Base-by-base conservation (phyloP, 1,284 basidiomycete genomes). In the Megacollybia platyphylla region DNA sequence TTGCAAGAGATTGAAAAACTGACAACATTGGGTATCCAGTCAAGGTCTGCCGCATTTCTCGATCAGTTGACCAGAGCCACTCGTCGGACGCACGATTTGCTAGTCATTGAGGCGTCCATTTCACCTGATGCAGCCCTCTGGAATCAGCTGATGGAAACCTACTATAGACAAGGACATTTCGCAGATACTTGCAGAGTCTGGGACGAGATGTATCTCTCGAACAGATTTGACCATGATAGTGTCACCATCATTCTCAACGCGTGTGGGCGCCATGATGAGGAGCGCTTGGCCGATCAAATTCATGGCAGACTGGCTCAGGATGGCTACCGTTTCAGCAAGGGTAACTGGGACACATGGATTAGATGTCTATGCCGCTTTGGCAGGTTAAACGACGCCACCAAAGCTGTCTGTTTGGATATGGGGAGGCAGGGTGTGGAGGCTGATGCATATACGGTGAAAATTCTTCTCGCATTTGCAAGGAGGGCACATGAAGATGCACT, bases 121-220 rank as follows among this genome's bases (percentile, higher is more conserved):
- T 71, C 76, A 15, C 86, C 88, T 2, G 84, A 92, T 53, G 67
- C 78, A 8, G 62, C 67, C 1, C 68, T 92, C n/a, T 80, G 86
- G 69, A 94, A 92, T 54, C 76, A 87, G 50, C 66, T 97, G 45
- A 90, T 97, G 86, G 79, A 88, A 57, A 83, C 88, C 1, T 97
- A 96, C 61, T 79, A 86, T 51, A 78, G 79, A 17, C 70, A 80
- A 3, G 80, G 78, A 2, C 78, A 76, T 44, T 82, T 79, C 46
- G 64, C 62, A 1, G 79, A 86, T 47, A 82, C 86, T 6, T 76
- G 79, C 51, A 71, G 79, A 26, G 71, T 96, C 8, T 97, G 91
- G 90, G 78, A 90, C 48, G 70, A 73, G 48, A 70, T 94, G 53
- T 74, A 75, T 54, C 61, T 78, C 20, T 65, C 73, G 26, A 65